Conservation (phyloP, 2,329 filamentous ascomycete species). For the Xylaria sp. region DNA sequence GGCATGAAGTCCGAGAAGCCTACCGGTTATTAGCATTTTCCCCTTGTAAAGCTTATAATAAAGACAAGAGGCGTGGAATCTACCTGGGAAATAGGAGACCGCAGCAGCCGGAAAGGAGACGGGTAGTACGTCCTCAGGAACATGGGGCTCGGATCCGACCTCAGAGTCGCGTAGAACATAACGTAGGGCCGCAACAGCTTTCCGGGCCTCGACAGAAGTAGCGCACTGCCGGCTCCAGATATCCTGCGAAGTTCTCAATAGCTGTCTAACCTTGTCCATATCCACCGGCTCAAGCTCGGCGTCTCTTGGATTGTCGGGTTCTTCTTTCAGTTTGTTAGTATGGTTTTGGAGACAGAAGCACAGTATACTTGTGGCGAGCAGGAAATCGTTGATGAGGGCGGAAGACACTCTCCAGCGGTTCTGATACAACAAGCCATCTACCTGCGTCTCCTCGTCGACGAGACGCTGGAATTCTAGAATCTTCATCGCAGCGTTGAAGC, state of each 20-base stretch:
- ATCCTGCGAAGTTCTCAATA: slow-evolving; percentile 5
- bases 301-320: neutral
- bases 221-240: slow-evolving; percentile 19
- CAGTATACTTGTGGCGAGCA: slow-evolving; percentile 6
- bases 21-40: neutral
- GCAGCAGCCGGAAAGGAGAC: neutral
- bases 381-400: slow-evolving; percentile 1
- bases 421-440: slow-evolving; percentile 9
- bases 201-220: slow-evolving; percentile 11
- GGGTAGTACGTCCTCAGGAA: neutral
- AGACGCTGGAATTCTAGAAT: slow-evolving; percentile 4
- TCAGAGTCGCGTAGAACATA: slow-evolving; percentile 9
- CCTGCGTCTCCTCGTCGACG: slow-evolving; percentile 13
- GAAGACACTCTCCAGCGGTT: slow-evolving; percentile 12
- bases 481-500: slow-evolving; percentile 2
- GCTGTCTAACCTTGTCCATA: slow-evolving; percentile 11
- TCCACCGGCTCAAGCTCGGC: neutral
- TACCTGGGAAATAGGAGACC: neutral
- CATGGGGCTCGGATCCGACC: neutral
- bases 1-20: neutral
- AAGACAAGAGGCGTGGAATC: neutral
- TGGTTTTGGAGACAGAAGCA: slow-evolving; percentile 8
- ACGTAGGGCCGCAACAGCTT: slow-evolving; percentile 12
- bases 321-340: neutral
- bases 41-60: neutral